Evolutionary conservation across 805 yeast species (phyloP), one percentile per base, ranked within the genome.

Genomic region (Wickerhamiella shivajii): DNA sequence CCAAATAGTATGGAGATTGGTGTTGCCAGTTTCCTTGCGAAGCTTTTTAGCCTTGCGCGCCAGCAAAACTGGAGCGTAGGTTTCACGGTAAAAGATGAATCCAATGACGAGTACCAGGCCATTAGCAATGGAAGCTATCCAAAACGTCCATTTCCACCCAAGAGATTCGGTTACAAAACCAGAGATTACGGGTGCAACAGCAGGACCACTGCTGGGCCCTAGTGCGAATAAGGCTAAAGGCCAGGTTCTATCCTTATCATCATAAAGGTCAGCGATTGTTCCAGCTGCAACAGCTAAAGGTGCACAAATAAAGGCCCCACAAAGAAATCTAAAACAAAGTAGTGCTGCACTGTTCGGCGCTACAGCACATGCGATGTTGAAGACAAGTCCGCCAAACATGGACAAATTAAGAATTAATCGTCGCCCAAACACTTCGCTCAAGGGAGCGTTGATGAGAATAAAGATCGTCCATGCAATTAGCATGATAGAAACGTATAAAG

Each of bases 211-310:
- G 8, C 68, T 61, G 3, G 81, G 81, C 1, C 77, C 79, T 32
- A 74, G 47, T 3, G 68, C 57, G 47, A 66, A 74, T 6, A 68
- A 52, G 2, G 76, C 69, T 59, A 74, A 56, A 1, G 77, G 77
- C 23, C 57, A 48, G 32, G 67, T 69, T 33, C 81, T 60, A 21
- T 66, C 60, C 29, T 57, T 49, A 39, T 66, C 68, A 33, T 59
- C 59, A 46, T 63, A 75, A 39, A 75, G 46, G 46, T 76, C 84
- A 13, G 77, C 71, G 26, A 76, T 53, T 6, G 71, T 66, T 14
- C 81, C 83, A 1, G 79, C 78, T 16, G 79, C 80, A 6, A 74
- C 74, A 29, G 74, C 70, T 23, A 75, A 55, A 2, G 83, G 76
- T 0, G 78, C 74, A 34, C 75, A 66, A 5, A 77, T 79, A 33